Evolutionary conservation across 805 yeast genomes (phyloP), one percentile per base, ranked within the genome.

Genomic region (Candida parachauliodes): DNA sequence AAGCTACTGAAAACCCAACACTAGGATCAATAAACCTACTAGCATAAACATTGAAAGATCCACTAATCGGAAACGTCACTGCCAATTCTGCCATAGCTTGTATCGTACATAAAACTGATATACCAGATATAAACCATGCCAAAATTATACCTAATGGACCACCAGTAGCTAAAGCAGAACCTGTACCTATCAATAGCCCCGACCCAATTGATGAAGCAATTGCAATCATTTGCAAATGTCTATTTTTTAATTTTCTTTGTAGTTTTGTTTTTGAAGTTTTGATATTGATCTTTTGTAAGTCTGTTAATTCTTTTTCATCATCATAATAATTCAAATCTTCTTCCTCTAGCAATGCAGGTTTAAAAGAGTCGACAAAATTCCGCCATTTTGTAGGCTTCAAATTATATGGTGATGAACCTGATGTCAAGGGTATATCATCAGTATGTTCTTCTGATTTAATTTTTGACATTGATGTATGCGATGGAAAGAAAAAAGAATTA

Each of bases 1-100:
- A 77, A 27, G 84, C 85, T 55, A 80, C 76, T 33, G 87, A 78
- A 51, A 82, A 82, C 1, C 87, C 87, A 54, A 80, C 66, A 16
- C 83, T 76, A 11, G 81, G 81, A 44, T 81, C 87, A 28, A 81
- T 65, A 74, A 70, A 52, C 68, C 82, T 47, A 76, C 85, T 69
- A 67, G 83, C 50, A 74, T 68, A 47, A 70, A 88, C 54, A 68
- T 65, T 64, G 48, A 65, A 63, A 6, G 64, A 59, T 30, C 74
- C 74, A 36, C 69, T 51, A 23, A 67, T 56, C 2, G 72, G 72
- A 47, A 61, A 66, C 0, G 70, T 59, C 7, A 62, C 64, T 17
- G 74, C 74, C 62, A 71, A 54, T 61, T 77, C 60, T 45, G 66
- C 67, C 62, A 75, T 54, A 7, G 66, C 63, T 44, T 67, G 71